Base-by-base conservation (phyloP, 768 basidiomycete species). In the Antrodiella citrinella region DNA sequence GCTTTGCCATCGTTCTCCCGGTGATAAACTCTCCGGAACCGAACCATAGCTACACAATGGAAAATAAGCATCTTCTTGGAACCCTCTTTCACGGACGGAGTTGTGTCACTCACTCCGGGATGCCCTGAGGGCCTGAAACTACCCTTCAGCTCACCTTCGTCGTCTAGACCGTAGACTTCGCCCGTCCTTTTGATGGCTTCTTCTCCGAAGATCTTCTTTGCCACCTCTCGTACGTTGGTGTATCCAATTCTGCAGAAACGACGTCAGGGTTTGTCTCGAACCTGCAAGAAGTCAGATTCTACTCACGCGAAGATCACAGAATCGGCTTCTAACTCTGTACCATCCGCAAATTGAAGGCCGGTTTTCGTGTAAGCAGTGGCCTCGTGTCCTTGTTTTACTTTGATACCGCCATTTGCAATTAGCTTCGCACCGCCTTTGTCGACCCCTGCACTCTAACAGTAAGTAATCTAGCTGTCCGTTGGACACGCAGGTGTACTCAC, bases 41-140 rank as follows among this genome's bases (percentile, higher is more conserved):
- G 55, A 64, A 72, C 71, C 71, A 72, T 0, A 72, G 59, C 71
- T 72, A 40, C 23, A 3, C n/a, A n/a, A n/a, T n/a, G n/a, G n/a
- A n/a, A n/a, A n/a, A n/a, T n/a, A n/a, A n/a, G n/a, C n/a, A n/a
- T n/a, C n/a, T n/a, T n/a, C n/a, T n/a, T n/a, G 46, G 23, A n/a
- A 26, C 2, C 26, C 35, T n/a, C 30, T 15, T 22, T 18, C n/a
- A 13, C 20, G n/a, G 12, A 25, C 19, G 22, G 18, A 7, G 18
- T 35, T 7, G 41, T n/a, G 41, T 19, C 9, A 59, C 64, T 26
- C 47, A 71, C 71, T 4, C 69, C 72, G 21, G 72, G 72, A 54
- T 72, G 67, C 1, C 73, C 73, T 2, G 67, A 62, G 3, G 70
- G 70, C 11, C 68, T 60, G 51, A 67, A 73, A 43, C 61, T 54